Base-by-base conservation (phyloP, 306 rosid species). In the Mimosa bimucronata region DNA sequence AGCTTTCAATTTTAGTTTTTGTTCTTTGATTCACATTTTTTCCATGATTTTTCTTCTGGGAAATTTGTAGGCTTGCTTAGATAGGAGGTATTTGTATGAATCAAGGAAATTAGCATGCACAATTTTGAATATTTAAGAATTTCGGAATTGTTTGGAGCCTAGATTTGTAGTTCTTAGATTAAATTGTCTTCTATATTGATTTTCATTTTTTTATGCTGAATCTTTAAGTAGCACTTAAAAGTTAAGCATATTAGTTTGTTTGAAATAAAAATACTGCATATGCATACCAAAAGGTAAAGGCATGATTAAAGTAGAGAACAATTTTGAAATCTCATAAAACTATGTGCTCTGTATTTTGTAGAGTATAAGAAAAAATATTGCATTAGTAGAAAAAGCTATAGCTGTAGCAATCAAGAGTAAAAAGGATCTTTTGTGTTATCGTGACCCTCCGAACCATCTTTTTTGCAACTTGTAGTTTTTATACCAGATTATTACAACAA, bases 71-170 rank as follows among this genome's bases (percentile, higher is more conserved):
- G 40, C 23, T 2, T 8, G 46, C 66, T 1, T 30, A 19, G n/a
- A 18, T 19, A 14, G 53, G 65, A 30, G 30, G 25, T 25, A 58
- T 70, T 29, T 45, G 50, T 26, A 26, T 60, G n/a, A 60, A 75
- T 66, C 61, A 5, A 29, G 50, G 38, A 29, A 66, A 74, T 83
- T 61, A 60, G 34, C 41, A 45, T 72, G 79, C 73, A 13, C 38
- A 64, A 10, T 16, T 37, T 80, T 75, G 23, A 23, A 11, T 55
- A 38, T 66, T 65, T 46, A 41, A 62, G 31, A 58, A 34, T 50
- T 5, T 64, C 40, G 46, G 38, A 28, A 28, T 58, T 73, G 30
- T n/a, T n/a, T 58, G 14, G 21, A 74, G 48, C 68, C 4, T 38
- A 53, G 45, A 31, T 50, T 48, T 34, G 19, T 52, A 30, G 64